Percentiles rank a stretch among this genome's conserved stretches.
Conservation (phyloP, 306 rosid species). For the Sphenostylis stenocarpa region DNA sequence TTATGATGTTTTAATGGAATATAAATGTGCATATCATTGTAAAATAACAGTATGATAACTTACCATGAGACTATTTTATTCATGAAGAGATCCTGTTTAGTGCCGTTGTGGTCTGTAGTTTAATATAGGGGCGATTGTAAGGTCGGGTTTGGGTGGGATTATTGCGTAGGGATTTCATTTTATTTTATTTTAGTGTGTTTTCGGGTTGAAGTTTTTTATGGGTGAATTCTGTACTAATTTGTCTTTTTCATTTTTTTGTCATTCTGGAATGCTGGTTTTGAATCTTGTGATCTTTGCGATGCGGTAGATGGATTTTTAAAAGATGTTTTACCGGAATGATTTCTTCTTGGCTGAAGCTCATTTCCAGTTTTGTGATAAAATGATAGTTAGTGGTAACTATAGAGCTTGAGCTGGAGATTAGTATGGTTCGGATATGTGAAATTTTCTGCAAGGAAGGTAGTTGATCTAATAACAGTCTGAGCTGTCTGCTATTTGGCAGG, state of each 20-base stretch:
- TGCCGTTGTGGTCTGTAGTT: background rate
- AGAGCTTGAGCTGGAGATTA: constrained; percentile 36
- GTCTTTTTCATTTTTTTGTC: constrained; percentile 32
- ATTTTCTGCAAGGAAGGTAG: constrained; percentile 35
- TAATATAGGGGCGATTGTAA: background rate
- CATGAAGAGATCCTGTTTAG: background rate
- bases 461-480: constrained; percentile 30
- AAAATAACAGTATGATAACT: background rate
- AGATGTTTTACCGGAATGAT: constrained; percentile 50
- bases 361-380: constrained; percentile 41
- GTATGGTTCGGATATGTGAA: constrained; percentile 46
- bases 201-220: background rate
- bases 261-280: constrained; percentile 51
- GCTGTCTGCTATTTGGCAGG: constrained; percentile 25
- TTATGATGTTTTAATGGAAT: background rate
- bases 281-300: constrained; percentile 47
- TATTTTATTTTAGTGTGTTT: background rate
- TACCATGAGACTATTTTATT: background rate
- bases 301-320: constrained; percentile 43
- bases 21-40: background rate
- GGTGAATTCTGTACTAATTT: constrained; percentile 1
- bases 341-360: constrained; percentile 45
- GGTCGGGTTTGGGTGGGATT: background rate
- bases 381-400: constrained; percentile 43
- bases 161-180: background rate